phyloP scores from a whole-genome alignment of 805 yeast species.

The Schwanniomyces pseudopolymorphus region DNA sequence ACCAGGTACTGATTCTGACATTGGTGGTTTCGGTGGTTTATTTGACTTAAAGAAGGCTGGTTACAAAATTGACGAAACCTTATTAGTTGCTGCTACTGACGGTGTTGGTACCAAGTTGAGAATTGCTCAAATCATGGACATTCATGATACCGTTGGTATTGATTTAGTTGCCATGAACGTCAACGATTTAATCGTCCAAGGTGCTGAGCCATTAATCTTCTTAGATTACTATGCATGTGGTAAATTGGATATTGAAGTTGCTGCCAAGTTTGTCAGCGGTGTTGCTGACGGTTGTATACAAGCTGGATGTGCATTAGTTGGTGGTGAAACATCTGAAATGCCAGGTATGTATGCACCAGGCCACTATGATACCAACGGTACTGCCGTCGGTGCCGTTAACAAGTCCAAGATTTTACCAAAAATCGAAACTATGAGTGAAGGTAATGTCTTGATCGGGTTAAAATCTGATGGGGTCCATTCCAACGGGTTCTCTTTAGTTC shows the following conservation, averaged over 20 bases:
- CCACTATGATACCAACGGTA: slow-evolving; percentile 97
- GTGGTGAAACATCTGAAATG: slow-evolving; percentile 99
- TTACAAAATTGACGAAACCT: slow-evolving; percentile 71
- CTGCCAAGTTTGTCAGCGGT: slow-evolving; percentile 88
- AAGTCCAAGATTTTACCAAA: slow-evolving; percentile 75
- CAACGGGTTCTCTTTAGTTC: slow-evolving; percentile 91
- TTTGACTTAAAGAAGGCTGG: slow-evolving; percentile 91
- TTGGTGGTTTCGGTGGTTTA: slow-evolving; percentile 98
- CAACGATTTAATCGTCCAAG: slow-evolving; percentile 96
- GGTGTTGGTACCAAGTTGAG: slow-evolving; percentile 98
- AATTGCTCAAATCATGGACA: slow-evolving; percentile 85
- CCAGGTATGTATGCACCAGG: slow-evolving; percentile 97
- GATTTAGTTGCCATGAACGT: slow-evolving; percentile 99
- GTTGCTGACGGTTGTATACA: slow-evolving; percentile 95
- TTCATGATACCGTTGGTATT: slow-evolving; percentile 97
- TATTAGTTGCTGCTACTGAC: slow-evolving; percentile 96
- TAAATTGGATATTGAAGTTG: slow-evolving; percentile 76
- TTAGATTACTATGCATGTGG: slow-evolving; percentile 97
- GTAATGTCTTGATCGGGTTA: slow-evolving; percentile 83
- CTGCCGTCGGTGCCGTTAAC: slow-evolving; percentile 95
- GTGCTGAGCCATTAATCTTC: slow-evolving; percentile 96
- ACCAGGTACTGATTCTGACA: slow-evolving; percentile 95
- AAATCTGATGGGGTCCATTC: slow-evolving; percentile 94
- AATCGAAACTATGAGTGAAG: slow-evolving; percentile 62
- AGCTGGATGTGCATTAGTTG: slow-evolving; percentile 96